Evolutionary conservation across 768 basidiomycete genomes (phyloP).

Genomic region (Trametes maxima): DNA sequence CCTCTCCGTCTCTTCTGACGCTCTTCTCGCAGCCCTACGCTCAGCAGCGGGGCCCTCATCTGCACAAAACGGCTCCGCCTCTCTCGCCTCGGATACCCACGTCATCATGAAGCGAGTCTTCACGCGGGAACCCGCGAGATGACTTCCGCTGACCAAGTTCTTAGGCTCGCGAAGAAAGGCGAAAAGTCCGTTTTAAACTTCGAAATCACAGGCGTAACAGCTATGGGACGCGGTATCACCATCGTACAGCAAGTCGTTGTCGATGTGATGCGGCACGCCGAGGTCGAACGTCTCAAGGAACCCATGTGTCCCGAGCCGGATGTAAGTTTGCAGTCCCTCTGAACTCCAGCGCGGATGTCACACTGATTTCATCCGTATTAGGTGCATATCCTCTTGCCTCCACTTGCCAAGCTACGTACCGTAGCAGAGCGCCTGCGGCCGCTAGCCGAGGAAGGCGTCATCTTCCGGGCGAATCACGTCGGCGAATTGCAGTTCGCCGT

Average conservation of each 20-base stretch:
- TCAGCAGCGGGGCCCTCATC: conserved; percentile 40
- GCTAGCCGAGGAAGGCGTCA: conserved; percentile 64
- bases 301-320: conserved; percentile 88
- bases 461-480: conserved; percentile 65
- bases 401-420: conserved; percentile 73
- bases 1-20: conserved; percentile 70
- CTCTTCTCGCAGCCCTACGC: conserved; percentile 72
- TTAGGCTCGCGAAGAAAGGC: conserved; percentile 75
- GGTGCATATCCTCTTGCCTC: conserved; percentile 79
- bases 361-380: conserved; percentile 36
- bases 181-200: conserved; percentile 77
- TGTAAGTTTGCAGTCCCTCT: conserved; percentile 43
- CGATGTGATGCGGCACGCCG: conserved; percentile 74
- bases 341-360: background rate
- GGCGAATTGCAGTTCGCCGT: conserved; percentile 60
- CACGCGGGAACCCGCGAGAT: too few species aligned
- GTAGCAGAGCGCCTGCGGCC: conserved; percentile 74
- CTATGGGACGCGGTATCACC: conserved; percentile 62
- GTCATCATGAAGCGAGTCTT: conserved; percentile 62
- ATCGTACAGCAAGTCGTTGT: conserved; percentile 83
- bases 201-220: conserved; percentile 67
- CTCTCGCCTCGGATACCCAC: conserved; percentile 56
- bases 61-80: conserved; percentile 41
- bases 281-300: conserved; percentile 72
- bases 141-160: background rate